Evolutionary conservation across 495 filamentous ascomycete genomes (phyloP).

Genomic region (Neurospora cerealis): DNA sequence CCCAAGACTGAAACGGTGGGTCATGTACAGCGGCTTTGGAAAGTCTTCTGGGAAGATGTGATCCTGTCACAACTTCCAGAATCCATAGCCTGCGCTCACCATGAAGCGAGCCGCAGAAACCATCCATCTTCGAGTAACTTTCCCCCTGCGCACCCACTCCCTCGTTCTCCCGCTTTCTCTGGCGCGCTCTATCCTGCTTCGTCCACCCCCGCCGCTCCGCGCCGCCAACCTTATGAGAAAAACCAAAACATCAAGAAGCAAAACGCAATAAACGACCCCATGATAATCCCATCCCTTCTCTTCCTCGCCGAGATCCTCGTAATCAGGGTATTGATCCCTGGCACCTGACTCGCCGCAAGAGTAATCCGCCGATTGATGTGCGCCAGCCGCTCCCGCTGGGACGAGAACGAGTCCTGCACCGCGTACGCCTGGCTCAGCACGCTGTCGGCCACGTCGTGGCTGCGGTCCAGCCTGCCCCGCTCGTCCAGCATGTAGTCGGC

Average conservation of each 20-base stretch:
- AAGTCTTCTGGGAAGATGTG: not conserved
- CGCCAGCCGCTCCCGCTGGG: constrained; percentile 76
- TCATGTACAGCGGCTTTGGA: not conserved
- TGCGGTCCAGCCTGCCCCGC: constrained; percentile 71
- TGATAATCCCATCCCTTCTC: constrained; percentile 87
- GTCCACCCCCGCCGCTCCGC: not conserved
- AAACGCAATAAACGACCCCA: constrained; percentile 81
- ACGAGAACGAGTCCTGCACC: constrained; percentile 80
- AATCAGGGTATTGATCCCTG: constrained; percentile 88
- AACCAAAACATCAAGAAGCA: constrained; percentile 83
- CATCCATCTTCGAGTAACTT: not conserved
- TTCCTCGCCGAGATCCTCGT: constrained; percentile 90
- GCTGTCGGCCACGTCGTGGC: constrained; percentile 76
- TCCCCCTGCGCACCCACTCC: not conserved
- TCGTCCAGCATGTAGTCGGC: constrained; percentile 97
- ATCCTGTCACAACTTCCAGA: not conserved
- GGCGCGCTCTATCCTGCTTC: not conserved
- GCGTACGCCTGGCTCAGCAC: constrained; percentile 96
- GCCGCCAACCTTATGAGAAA: constrained; percentile 46
- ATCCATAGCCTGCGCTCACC: not conserved
- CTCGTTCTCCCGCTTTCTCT: not conserved
- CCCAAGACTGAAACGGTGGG: not conserved
- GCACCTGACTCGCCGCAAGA: constrained; percentile 77
- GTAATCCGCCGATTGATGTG: constrained; percentile 86
- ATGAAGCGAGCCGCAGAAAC: not conserved